Percentiles rank a stretch among this genome's conserved stretches.
These are phyloP conservation scores for Populus alba DNA, from an alignment of 345 rosid species.

Conservation along the genomic window DNA sequence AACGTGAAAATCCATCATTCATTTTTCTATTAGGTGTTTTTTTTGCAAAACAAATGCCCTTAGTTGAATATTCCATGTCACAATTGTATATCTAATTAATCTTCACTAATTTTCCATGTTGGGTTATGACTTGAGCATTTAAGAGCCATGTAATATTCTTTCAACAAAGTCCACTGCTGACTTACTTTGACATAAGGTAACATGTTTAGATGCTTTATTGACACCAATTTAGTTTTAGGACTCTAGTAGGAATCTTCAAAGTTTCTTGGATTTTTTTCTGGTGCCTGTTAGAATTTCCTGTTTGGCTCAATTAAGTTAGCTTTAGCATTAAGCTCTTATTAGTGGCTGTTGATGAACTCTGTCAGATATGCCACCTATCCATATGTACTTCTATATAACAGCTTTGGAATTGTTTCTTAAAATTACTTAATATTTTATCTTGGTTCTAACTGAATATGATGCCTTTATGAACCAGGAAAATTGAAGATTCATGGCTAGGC, in stretches of 20 bases:
- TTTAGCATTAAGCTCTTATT: not conserved
- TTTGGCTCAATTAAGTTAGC: not conserved
- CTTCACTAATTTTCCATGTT: not conserved
- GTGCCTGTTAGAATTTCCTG: not conserved
- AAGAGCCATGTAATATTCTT: not conserved
- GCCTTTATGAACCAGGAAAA: slow-evolving; percentile 43
- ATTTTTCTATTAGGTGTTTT: no score
- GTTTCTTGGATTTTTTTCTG: not conserved
- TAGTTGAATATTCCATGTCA: no score
- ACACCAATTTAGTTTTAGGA: no score
- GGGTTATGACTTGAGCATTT: not conserved
- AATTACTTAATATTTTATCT: not conserved
- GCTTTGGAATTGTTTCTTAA: not conserved
- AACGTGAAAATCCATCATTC: no score
- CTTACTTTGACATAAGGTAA: not conserved
- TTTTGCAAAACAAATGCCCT: no score
- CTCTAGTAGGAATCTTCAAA: not conserved
- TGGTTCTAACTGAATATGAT: slow-evolving; percentile 11
- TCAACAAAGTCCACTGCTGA: not conserved
- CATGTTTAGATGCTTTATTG: not conserved
- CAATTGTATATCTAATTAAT: no score
- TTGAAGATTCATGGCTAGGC: slow-evolving; percentile 91
- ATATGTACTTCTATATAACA: not conserved
- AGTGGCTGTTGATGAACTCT: not conserved
- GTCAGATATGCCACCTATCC: not conserved